phyloP scores from a whole-genome alignment of 116 monocot genomes.

The Trichopus zeylanicus region DNA sequence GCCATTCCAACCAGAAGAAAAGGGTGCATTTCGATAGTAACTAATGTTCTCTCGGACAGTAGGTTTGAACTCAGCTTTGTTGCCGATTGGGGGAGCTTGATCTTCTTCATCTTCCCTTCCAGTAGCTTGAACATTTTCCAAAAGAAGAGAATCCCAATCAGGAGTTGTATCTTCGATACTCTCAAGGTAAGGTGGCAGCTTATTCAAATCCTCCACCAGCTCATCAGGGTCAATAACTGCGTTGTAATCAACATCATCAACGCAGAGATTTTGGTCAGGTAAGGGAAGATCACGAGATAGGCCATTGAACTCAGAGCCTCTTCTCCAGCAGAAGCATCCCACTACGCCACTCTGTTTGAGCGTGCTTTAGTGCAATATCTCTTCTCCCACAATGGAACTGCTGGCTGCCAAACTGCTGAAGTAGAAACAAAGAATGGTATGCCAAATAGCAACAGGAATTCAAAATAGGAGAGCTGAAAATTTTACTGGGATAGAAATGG shows the following conservation, averaged over 20 bases:
- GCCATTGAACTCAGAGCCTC: slow-evolving; percentile 55
- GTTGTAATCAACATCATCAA: slow-evolving; percentile 48
- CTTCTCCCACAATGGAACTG: slow-evolving; percentile 66
- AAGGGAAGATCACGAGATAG: slow-evolving; percentile 39
- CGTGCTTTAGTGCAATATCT: slow-evolving; percentile 46
- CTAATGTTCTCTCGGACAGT: neutral
- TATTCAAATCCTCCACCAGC: slow-evolving; percentile 44
- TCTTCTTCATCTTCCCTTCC: slow-evolving; percentile 41
- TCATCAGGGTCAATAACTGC: slow-evolving; percentile 38
- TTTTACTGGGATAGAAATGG: neutral
- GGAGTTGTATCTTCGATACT: slow-evolving; percentile 1
- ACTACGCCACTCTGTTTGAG: slow-evolving; percentile 31
- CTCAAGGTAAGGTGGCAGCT: neutral
- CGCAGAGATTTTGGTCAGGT: slow-evolving; percentile 55
- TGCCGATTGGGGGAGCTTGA: neutral
- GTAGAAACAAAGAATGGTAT: neutral
- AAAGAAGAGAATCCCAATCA: slow-evolving; percentile 35
- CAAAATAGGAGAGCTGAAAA: neutral
- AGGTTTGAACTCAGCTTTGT: neutral
- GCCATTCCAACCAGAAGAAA: neutral
- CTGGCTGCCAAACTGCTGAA: slow-evolving; percentile 17
- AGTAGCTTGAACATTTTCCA: slow-evolving; percentile 18
- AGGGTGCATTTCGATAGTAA: neutral
- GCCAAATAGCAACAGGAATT: neutral
- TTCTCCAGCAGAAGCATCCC: slow-evolving; percentile 65